Evolutionary conservation across 495 filamentous ascomycete genomes (phyloP).

Genomic region (Symbiotaphrina buchneri): DNA sequence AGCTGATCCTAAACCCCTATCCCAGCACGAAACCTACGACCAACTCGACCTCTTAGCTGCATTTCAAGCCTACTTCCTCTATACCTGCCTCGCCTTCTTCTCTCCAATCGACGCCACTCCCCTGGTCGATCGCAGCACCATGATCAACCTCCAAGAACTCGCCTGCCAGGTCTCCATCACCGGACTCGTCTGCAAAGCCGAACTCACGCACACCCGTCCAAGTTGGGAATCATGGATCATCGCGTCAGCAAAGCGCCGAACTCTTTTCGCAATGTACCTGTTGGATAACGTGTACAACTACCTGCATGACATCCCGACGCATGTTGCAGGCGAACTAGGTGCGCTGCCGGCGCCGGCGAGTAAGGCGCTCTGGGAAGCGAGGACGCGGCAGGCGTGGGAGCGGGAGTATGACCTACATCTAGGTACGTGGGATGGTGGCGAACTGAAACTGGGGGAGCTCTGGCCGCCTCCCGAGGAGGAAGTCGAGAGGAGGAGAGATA

Average conservation of each 20-base stretch:
- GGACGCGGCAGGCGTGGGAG: slow-evolving; percentile 16
- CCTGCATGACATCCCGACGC: slow-evolving; percentile 19
- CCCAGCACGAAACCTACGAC: slow-evolving; percentile 12
- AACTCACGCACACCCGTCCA: slow-evolving; percentile 15
- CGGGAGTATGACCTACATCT: slow-evolving; percentile 18
- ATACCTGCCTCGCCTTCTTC: slow-evolving; percentile 21
- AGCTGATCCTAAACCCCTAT: no score
- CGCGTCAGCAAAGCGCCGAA: slow-evolving; percentile 20
- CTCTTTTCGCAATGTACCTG: slow-evolving; percentile 24
- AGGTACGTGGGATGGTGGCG: slow-evolving; percentile 15
- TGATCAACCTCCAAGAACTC: slow-evolving; percentile 22
- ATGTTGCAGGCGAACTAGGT: slow-evolving; percentile 19
- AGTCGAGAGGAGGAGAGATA: slow-evolving; percentile 10
- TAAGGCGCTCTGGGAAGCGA: slow-evolving; percentile 16
- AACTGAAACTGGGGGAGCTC: slow-evolving; percentile 20
- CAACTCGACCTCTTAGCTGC: slow-evolving; percentile 17
- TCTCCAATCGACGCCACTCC: slow-evolving; percentile 8
- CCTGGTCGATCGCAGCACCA: slow-evolving; percentile 14
- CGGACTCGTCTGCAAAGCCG: slow-evolving; percentile 20
- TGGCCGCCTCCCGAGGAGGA: slow-evolving; percentile 16
- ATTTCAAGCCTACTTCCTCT: slow-evolving; percentile 25
- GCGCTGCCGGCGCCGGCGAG: slow-evolving; percentile 16
- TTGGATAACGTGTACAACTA: slow-evolving; percentile 20
- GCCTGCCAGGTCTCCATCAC: slow-evolving; percentile 14
- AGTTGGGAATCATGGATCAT: slow-evolving; percentile 26